Conservation (phyloP, 163 green algal species). For the Chlorella variabilis region DNA sequence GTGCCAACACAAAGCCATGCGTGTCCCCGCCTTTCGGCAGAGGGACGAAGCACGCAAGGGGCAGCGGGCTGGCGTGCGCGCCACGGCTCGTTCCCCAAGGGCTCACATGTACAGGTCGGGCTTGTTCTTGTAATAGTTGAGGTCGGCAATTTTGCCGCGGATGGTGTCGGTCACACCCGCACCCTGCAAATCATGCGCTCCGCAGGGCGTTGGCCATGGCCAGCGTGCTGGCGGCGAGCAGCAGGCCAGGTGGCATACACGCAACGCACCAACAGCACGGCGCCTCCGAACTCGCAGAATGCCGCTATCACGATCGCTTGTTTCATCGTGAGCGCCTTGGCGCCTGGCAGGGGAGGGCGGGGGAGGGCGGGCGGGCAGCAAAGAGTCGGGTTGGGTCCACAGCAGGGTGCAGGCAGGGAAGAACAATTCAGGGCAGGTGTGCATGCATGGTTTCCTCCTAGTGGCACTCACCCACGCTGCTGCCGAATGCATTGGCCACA, state of each 20-base stretch:
- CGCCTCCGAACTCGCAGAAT: slow-evolving; percentile 79
- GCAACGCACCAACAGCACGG: slow-evolving; percentile 68
- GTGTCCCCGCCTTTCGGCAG: no score
- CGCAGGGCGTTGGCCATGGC: no score
- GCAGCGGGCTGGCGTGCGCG: no score
- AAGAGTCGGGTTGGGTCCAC: not conserved
- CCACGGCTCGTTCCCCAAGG: no score
- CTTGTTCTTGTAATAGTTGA: slow-evolving; percentile 36
- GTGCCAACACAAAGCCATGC: no score
- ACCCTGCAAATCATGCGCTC: slow-evolving; percentile 22
- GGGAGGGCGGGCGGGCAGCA: not conserved
- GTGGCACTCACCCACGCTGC: slow-evolving; percentile 29
- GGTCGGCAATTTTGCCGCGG: slow-evolving; percentile 42
- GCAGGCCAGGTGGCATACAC: not conserved
- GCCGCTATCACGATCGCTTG: slow-evolving; percentile 64
- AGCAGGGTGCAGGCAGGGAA: not conserved
- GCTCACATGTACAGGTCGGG: slow-evolving; percentile 48
- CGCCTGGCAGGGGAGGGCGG: no score
- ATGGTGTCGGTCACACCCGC: slow-evolving; percentile 65
- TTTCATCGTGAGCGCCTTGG: slow-evolving; percentile 62
- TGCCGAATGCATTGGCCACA: slow-evolving; percentile 54
- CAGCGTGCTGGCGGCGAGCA: no score
- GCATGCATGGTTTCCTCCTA: not conserved
- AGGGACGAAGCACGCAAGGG: no score
- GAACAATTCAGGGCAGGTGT: not conserved